phyloP scores from a whole-genome alignment of 768 basidiomycete species.

The Leccinum olivaceopallidum region DNA sequence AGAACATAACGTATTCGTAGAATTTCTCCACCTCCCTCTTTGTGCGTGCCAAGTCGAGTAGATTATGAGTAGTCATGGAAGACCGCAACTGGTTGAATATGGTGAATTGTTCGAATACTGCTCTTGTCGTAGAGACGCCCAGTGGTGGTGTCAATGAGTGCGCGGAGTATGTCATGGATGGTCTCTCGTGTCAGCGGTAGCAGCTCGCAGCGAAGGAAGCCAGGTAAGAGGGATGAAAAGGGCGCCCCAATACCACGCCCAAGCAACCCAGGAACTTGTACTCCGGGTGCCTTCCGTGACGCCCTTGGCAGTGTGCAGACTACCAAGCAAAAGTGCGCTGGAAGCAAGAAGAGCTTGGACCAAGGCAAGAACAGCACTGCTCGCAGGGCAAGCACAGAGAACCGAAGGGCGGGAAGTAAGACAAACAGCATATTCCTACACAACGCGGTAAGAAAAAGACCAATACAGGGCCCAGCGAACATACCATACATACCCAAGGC shows the following conservation, averaged over 20 bases:
- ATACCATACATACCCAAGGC: conserved; percentile 76
- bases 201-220: no score
- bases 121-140: no score
- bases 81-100: no score
- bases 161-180: no score
- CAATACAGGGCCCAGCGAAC: conserved; percentile 15
- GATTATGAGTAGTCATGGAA: no score
- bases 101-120: no score
- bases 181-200: no score
- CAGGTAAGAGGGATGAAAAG: conserved; percentile 36
- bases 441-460: background rate
- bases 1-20: no score
- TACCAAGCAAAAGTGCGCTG: conserved; percentile 76
- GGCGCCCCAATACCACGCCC: conserved; percentile 33
- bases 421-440: conserved; percentile 20
- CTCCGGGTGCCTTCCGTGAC: conserved; percentile 25
- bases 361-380: conserved; percentile 17
- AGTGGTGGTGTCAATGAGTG: no score
- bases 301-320: conserved; percentile 29
- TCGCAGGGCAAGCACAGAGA: conserved; percentile 9
- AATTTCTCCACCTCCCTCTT: no score
- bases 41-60: no score
- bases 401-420: conserved; percentile 12
- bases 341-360: conserved; percentile 84
- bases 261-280: conserved; percentile 28